Base-by-base conservation (phyloP, 2,329 filamentous ascomycete species). In the Cladophialophora bantiana region DNA sequence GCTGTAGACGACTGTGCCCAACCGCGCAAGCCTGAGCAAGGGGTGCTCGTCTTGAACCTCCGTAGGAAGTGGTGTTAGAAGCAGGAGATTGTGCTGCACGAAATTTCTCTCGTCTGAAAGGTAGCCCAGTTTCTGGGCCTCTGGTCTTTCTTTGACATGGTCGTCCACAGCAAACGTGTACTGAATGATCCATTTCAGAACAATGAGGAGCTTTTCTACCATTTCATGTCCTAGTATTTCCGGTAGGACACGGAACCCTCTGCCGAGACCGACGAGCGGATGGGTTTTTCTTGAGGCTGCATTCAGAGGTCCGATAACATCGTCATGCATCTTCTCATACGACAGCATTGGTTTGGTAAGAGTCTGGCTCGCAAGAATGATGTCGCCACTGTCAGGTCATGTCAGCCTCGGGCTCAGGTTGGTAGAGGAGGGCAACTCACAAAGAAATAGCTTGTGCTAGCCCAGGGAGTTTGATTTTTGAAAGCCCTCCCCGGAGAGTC, bases 21-120 rank as follows among this genome's bases (percentile, higher is more conserved):
- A 71, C 10, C 78, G 78, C 54, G 74, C 76, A 9, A 76, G 66
- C 55, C 80, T 76, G 64, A 79, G 78, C 15, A 76, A 74, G 1
- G 69, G 71, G 10, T 71, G 69, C 20, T 73, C 65, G 1, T 72
- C 58, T 9, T 67, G 59, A 4, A 62, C 26, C 3, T 75, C 65
- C 12, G 74, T 64, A n/a, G 71, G 64, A 40, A 71, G 72, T 1
- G 76, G 68, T 5, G 74, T 73, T 3, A 80, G 66, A 4, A 70
- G 75, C 59, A 80, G 67, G 9, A 80, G 73, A 13, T 70, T 74
- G 53, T 78, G 75, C 62, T 81, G 78, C 34, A 79, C 74, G 4
- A 77, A 72, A 55, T 81, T 81, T 20, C 79, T 77, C 60, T 78
- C 75, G 67, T 81, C 79, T 20, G 73, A 67, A 5, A 79, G 66